Percentiles rank a stretch among this genome's conserved stretches.
phyloP scores from a whole-genome alignment of 768 basidiomycete species.

The Mycena capillaripes region DNA sequence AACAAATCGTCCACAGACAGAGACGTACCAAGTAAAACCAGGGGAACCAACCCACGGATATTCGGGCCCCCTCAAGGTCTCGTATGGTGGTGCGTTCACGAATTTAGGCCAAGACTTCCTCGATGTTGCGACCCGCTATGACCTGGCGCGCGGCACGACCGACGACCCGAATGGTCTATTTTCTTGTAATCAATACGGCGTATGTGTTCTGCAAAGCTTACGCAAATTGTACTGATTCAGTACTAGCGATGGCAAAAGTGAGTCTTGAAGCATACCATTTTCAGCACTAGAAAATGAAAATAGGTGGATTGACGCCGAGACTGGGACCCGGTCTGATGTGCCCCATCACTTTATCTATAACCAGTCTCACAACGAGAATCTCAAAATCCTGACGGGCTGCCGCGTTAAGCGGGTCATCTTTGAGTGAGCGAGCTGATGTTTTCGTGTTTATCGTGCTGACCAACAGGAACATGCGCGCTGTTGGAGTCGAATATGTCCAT shows the following conservation, averaged over 20 bases:
- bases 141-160: constrained; percentile 55
- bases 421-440: no score
- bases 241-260: background rate
- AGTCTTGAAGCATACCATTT: no score
- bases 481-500: constrained; percentile 68
- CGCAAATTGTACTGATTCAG: no score
- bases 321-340: constrained; percentile 69
- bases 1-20: no score
- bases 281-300: no score
- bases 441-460: no score
- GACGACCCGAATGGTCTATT: constrained; percentile 64
- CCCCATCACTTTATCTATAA: constrained; percentile 66
- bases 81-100: constrained; percentile 51
- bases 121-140: constrained; percentile 57
- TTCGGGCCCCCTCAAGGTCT: constrained; percentile 64
- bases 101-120: constrained; percentile 63
- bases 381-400: constrained; percentile 53
- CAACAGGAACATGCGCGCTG: constrained; percentile 57
- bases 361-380: constrained; percentile 55
- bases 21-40: constrained; percentile 57
- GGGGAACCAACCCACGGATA: constrained; percentile 57
- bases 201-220: no score
- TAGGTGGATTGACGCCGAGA: constrained; percentile 68
- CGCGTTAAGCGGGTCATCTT: constrained; percentile 63
- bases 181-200: constrained; percentile 60